A percentile compares a stretch with the other conserved stretches of the same genome.
phyloP scores from a whole-genome alignment of 805 yeast species.

The Metschnikowia reukaufii region DNA sequence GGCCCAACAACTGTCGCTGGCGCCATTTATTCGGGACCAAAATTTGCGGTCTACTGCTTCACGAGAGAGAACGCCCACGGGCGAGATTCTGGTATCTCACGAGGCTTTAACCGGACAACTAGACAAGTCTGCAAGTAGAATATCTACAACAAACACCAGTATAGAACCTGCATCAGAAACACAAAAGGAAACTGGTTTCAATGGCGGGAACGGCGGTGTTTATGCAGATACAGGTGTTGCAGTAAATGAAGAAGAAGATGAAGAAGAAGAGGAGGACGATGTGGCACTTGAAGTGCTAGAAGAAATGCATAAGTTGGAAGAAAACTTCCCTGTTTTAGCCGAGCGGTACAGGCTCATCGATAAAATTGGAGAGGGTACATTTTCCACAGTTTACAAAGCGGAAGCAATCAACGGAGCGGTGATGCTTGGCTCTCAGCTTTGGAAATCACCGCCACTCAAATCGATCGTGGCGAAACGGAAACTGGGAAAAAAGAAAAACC shows the following conservation, averaged over 20 bases:
- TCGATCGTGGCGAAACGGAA: slow-evolving; percentile 14
- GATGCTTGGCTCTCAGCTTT: slow-evolving; percentile 38
- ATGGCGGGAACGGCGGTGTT: not conserved
- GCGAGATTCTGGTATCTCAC: not conserved
- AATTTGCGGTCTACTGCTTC: slow-evolving; percentile 16
- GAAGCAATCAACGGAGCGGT: slow-evolving; percentile 49
- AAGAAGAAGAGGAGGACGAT: slow-evolving; percentile 40
- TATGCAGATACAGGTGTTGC: not conserved
- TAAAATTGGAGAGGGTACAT: slow-evolving; percentile 68
- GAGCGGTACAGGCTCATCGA: slow-evolving; percentile 51
- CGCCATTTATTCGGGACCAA: slow-evolving; percentile 17
- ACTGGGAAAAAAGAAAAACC: slow-evolving; percentile 32
- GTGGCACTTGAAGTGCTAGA: slow-evolving; percentile 53
- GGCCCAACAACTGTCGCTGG: slow-evolving; percentile 1
- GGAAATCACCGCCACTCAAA: slow-evolving; percentile 48
- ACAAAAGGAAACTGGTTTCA: not conserved
- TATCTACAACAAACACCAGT: not conserved
- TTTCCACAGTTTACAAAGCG: slow-evolving; percentile 62
- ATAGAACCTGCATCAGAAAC: not conserved
- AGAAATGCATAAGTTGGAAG: slow-evolving; percentile 56
- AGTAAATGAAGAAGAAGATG: not conserved
- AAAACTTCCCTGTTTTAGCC: slow-evolving; percentile 53
- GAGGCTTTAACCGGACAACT: slow-evolving; percentile 3
- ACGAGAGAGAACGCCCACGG: slow-evolving; percentile 8
- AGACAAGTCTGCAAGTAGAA: slow-evolving; percentile 6